Conservation (phyloP, 164 flowering plant species). For the Berberis thunbergii region DNA sequence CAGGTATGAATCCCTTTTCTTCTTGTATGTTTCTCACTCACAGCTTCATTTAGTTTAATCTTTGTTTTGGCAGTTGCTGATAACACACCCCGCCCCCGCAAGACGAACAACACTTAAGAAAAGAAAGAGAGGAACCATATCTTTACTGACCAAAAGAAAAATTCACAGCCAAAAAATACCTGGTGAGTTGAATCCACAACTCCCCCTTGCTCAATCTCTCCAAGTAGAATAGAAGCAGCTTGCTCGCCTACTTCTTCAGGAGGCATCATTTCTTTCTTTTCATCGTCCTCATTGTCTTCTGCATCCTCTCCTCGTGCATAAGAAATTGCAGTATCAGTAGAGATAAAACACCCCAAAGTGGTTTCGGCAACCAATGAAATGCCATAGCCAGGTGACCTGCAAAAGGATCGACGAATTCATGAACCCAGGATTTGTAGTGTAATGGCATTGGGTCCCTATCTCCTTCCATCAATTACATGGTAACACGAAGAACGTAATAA, state of each 20-base stretch:
- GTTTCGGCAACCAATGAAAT: constrained; percentile 87
- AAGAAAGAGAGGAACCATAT: no score
- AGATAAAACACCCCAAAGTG: constrained; percentile 69
- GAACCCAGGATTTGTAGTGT: neutral
- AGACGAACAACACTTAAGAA: no score
- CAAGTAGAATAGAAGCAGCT: constrained; percentile 63
- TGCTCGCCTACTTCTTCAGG: constrained; percentile 72
- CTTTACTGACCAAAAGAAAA: neutral
- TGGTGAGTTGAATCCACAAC: constrained; percentile 94
- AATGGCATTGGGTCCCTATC: neutral
- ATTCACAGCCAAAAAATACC: constrained; percentile 29
- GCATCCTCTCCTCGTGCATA: constrained; percentile 30
- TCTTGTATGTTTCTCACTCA: no score
- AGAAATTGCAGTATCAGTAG: constrained; percentile 68
- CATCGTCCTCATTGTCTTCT: constrained; percentile 43
- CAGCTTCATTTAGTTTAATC: no score
- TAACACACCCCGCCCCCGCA: no score
- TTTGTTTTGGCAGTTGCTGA: no score
- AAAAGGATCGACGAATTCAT: constrained; percentile 3
- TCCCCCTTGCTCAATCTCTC: constrained; percentile 85
- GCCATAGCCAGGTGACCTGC: constrained; percentile 94
- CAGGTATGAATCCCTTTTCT: no score
- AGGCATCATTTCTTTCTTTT: constrained; percentile 37
- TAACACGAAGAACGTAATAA: neutral
- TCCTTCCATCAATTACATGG: neutral